Conservation (phyloP, 164 flowering plant genomes). For the Macadamia integrifolia region DNA sequence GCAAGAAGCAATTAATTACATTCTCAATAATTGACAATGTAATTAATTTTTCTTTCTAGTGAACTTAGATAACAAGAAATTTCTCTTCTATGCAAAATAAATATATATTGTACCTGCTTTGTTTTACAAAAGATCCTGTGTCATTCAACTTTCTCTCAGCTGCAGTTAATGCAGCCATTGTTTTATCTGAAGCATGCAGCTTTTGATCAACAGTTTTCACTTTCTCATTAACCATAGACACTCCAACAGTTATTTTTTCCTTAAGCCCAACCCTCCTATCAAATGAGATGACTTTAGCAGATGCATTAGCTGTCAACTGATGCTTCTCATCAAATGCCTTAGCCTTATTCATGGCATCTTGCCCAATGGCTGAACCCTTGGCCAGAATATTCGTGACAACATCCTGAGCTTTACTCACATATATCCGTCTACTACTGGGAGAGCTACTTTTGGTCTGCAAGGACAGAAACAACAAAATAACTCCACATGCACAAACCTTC, state of each 20-base stretch:
- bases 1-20: background rate
- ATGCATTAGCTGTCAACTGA: conserved; percentile 83
- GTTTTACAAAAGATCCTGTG: conserved; percentile 92
- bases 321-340: conserved; percentile 97
- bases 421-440: conserved; percentile 30
- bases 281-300: conserved; percentile 81
- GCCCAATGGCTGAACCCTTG: conserved; percentile 82
- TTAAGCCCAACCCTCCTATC: conserved; percentile 82
- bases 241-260: conserved; percentile 78
- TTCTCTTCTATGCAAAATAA: background rate
- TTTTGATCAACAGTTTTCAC: conserved; percentile 92
- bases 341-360: conserved; percentile 91
- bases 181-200: conserved; percentile 89
- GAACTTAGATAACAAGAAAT: background rate
- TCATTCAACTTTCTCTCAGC: conserved; percentile 87
- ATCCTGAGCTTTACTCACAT: conserved; percentile 83
- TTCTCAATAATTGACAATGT: too few species aligned
- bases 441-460: conserved; percentile 37
- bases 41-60: too few species aligned
- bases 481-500: background rate
- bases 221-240: conserved; percentile 86
- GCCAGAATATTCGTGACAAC: conserved; percentile 87
- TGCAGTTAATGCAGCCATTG: conserved; percentile 89
- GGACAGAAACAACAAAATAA: background rate
- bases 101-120: conserved; percentile 59